Conservation (phyloP, 106 monocot genomes). For the Allium sativum region DNA sequence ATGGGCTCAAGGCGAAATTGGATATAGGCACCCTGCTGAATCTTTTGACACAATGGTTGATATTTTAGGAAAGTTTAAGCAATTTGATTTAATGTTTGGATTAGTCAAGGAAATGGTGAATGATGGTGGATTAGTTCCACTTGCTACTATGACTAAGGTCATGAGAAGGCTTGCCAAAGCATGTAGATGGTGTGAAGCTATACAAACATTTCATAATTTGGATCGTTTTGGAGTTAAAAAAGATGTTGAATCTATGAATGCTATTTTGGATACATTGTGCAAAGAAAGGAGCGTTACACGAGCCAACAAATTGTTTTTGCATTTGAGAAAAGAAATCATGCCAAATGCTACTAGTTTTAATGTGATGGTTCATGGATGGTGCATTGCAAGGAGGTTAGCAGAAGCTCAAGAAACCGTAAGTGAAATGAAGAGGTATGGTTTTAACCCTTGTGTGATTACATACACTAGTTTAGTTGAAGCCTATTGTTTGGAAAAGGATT, state of each 20-base stretch:
- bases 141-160: slow-evolving; percentile 56
- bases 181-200: slow-evolving; percentile 64
- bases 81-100: slow-evolving; percentile 71
- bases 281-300: slow-evolving; percentile 76
- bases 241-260: slow-evolving; percentile 62
- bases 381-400: slow-evolving; percentile 61
- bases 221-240: slow-evolving; percentile 61
- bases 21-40: slow-evolving; percentile 36
- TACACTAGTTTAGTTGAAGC: slow-evolving; percentile 79
- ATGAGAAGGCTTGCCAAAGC: slow-evolving; percentile 80
- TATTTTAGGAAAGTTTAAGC: slow-evolving; percentile 71
- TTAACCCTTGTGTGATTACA: slow-evolving; percentile 68
- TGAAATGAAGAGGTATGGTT: slow-evolving; percentile 65
- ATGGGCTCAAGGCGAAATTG: slow-evolving; percentile 42
- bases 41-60: slow-evolving; percentile 78
- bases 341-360: slow-evolving; percentile 71
- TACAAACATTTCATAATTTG: slow-evolving; percentile 36
- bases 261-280: slow-evolving; percentile 66
- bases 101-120: slow-evolving; percentile 57
- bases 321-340: slow-evolving; percentile 32
- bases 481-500: slow-evolving; percentile 60
- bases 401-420: slow-evolving; percentile 44
- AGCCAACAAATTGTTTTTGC: slow-evolving; percentile 52
- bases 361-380: slow-evolving; percentile 75
- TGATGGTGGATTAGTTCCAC: slow-evolving; percentile 40